A percentile compares a stretch with the other conserved stretches of the same genome.
Conservation (phyloP, 768 basidiomycete species). For the Agrocybe chaxingu region DNA sequence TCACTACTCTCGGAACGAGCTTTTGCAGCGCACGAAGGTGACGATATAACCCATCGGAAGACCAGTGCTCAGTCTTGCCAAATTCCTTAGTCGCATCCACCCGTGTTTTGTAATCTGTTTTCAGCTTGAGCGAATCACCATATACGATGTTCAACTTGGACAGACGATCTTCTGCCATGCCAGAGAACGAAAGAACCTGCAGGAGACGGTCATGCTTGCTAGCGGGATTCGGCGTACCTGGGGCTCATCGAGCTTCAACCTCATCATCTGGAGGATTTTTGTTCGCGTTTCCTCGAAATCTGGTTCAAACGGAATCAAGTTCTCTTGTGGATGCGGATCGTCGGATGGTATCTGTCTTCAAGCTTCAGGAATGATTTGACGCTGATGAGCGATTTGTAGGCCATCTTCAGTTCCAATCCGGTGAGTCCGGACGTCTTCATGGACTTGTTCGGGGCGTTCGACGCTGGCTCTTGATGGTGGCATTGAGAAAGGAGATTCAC, state of each 20-base stretch:
- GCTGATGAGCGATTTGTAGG: too few relatives aligned
- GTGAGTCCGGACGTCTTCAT: too few relatives aligned
- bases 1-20: slow-evolving; percentile 8
- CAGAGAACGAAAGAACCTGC: slow-evolving; percentile 8
- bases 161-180: slow-evolving; percentile 9
- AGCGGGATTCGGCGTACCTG: slow-evolving; percentile 6
- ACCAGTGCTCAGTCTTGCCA: slow-evolving; percentile 12
- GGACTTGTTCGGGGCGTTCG: too few relatives aligned
- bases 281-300: slow-evolving; percentile 11
- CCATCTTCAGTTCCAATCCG: too few relatives aligned
- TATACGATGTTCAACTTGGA: slow-evolving; percentile 8
- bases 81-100: slow-evolving; percentile 7
- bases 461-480: too few relatives aligned
- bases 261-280: slow-evolving; percentile 9
- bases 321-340: too few relatives aligned
- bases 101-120: slow-evolving; percentile 8
- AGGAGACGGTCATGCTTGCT: slow-evolving; percentile 8
- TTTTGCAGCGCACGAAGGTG: slow-evolving; percentile 13
- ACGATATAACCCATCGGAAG: slow-evolving; percentile 14
- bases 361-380: too few relatives aligned
- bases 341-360: too few relatives aligned
- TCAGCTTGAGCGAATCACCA: slow-evolving; percentile 12
- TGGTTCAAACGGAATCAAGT: slow-evolving; percentile 2
- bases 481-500: too few relatives aligned
- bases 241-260: slow-evolving; percentile 8